phyloP scores from a whole-genome alignment of 2,329 filamentous ascomycete genomes.

The Zasmidium cellare region DNA sequence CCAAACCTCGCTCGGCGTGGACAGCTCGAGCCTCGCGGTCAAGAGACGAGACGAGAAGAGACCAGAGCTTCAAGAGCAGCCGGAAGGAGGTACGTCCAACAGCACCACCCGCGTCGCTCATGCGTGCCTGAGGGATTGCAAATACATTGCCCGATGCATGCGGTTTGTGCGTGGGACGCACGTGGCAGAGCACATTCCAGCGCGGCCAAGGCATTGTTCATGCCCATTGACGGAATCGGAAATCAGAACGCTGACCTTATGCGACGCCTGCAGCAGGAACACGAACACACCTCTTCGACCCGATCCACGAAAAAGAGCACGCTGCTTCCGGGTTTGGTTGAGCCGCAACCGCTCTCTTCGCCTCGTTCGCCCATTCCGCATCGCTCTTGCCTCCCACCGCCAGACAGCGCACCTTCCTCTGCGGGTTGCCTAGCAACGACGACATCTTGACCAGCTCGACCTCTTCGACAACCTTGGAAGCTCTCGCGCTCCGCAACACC shows the following conservation, averaged over 20 bases:
- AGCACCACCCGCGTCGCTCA: not conserved
- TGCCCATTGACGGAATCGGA: conserved; percentile 16
- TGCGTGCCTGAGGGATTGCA: not conserved
- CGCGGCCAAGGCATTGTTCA: conserved; percentile 11
- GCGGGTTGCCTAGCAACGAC: not conserved
- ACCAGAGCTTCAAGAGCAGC: not conserved
- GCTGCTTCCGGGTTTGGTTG: not conserved
- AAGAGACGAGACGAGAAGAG: not conserved
- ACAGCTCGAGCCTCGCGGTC: not conserved
- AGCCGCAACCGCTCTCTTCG: too few relatives aligned
- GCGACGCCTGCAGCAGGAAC: conserved; percentile 19
- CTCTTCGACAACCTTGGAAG: not conserved
- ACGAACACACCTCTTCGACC: not conserved
- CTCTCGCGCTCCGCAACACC: not conserved
- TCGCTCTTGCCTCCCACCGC: conserved; percentile 1
- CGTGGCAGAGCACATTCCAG: conserved; percentile 17
- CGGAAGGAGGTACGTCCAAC: conserved; percentile 1
- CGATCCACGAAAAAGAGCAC: not conserved
- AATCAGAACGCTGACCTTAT: conserved; percentile 17
- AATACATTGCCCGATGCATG: conserved; percentile 11
- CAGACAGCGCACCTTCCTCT: conserved; percentile 3
- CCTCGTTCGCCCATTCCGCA: not conserved
- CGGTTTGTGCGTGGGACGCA: conserved; percentile 17
- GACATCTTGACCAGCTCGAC: not conserved
- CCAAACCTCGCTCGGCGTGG: not conserved